Base-by-base conservation (phyloP, 2,329 filamentous ascomycete species). In the Aspergillus sp. region DNA sequence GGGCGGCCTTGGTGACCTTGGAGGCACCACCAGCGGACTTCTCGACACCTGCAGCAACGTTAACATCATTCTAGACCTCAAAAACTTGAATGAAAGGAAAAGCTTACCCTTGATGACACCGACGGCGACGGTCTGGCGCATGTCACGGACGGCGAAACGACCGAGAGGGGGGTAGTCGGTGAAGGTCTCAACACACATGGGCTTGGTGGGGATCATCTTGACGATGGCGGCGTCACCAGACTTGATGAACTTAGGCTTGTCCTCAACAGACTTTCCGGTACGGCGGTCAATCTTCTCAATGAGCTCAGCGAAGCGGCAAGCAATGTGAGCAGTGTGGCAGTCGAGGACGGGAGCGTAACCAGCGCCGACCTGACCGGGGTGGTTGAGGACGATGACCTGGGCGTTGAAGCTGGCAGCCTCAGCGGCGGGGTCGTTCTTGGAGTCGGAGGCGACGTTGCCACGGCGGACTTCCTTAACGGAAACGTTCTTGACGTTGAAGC, bases 401-500 rank as follows among this genome's bases (percentile, higher is more conserved):
- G 93, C 93, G 76, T 88, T 94, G 89, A 98, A 98, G 69, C 86
- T 90, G 68, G 91, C 89, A 69, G 82, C 83, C 69, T 81, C 93
- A 72, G 77, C 73, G 60, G 93, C 88, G 67, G 93, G 93, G 80
- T 98, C 93, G 82, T 94, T 94, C 90, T 98, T 98, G 83, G 88
- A 91, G 88, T 98, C 93, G 88, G 89, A 88, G 69, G 87, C 87
- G 67, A 98, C 93, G 85, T 98, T 97, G 72, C 93, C 93, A 94
- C 93, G 93, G 78, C 93, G 93, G 72, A 98, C 95, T 76, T 98
- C 93, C 90, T 98, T 98, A 80, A 98, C 93, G 76, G 93, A 97
- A 70, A 98, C 93, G 93, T 98, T 98, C 90, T 98, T 98, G 80
- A 98, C 91, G 88, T 98, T 98, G 90, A 98, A 98, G 68, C 93